A percentile compares a stretch with the other conserved stretches of the same genome.
These are phyloP conservation scores for Cyclotella baltica DNA, from an alignment of 108 stramenopile species.

Conservation along the genomic window DNA sequence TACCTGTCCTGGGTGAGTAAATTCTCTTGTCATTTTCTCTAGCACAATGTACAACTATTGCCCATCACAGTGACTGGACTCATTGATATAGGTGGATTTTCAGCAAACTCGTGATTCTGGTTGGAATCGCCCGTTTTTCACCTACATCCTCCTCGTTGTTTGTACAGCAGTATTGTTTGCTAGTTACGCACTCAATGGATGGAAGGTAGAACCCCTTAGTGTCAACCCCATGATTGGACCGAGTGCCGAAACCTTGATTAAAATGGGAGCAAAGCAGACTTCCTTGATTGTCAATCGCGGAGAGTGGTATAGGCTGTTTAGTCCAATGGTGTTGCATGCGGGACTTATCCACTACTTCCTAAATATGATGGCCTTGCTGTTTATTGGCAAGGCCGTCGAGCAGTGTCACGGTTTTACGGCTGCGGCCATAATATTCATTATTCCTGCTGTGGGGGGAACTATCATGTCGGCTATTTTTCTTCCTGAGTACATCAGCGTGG, in stretches of 20 bases:
- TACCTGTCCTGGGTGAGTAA: constrained; percentile 84
- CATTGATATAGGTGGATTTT: no score
- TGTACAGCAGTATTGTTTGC: constrained; percentile 75
- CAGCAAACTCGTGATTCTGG: constrained; percentile 59
- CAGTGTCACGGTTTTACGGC: constrained; percentile 79
- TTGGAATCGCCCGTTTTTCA: constrained; percentile 79
- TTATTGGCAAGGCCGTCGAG: constrained; percentile 92
- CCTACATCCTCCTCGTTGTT: constrained; percentile 63
- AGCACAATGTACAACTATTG: no score
- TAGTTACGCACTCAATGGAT: constrained; percentile 73
- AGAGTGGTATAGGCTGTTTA: constrained; percentile 88
- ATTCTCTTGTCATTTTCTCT: no score
- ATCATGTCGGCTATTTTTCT: constrained; percentile 91
- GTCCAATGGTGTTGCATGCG: constrained; percentile 94
- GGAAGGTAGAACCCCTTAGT: constrained; percentile 80
- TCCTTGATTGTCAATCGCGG: constrained; percentile 84
- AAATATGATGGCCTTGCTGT: constrained; percentile 91
- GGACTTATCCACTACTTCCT: constrained; percentile 94
- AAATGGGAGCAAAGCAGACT: constrained; percentile 87
- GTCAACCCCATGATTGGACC: constrained; percentile 94
- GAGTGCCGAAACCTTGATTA: constrained; percentile 79
- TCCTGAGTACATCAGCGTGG: constrained; percentile 91
- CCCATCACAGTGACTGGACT: no score
- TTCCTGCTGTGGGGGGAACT: constrained; percentile 89
- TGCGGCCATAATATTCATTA: constrained; percentile 77